Percentiles rank a stretch among this genome's conserved stretches.
phyloP scores from a whole-genome alignment of 805 yeast species.

The Saccharomycopsis capsularis region DNA sequence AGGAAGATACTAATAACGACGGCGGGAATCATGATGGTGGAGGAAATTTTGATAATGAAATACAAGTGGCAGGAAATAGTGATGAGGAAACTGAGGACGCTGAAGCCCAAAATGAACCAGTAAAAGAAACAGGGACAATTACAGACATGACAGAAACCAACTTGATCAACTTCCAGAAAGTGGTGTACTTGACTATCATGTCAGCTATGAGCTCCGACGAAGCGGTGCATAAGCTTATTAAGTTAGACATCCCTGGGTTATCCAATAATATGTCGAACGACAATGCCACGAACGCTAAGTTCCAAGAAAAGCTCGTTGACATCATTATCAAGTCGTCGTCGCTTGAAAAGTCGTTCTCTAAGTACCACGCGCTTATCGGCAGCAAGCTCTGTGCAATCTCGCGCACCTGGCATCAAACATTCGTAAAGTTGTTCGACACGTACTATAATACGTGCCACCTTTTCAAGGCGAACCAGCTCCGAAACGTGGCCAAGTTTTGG shows the following conservation, averaged over 20 bases:
- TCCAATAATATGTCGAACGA: background rate
- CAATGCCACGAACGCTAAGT: constrained; percentile 1
- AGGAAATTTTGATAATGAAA: constrained; percentile 20
- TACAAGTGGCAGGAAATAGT: constrained; percentile 22
- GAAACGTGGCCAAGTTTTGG: constrained; percentile 79
- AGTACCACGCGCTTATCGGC: constrained; percentile 72
- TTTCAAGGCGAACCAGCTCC: constrained; percentile 61
- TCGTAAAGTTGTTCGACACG: constrained; percentile 44
- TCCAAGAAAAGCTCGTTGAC: constrained; percentile 19
- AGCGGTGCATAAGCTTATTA: constrained; percentile 78
- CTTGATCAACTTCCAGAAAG: constrained; percentile 59
- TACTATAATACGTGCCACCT: constrained; percentile 56
- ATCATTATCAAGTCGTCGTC: constrained; percentile 41
- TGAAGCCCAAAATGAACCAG: constrained; percentile 2
- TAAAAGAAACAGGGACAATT: constrained; percentile 27
- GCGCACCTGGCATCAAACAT: constrained; percentile 50
- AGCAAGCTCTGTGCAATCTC: constrained; percentile 52
- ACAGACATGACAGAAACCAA: constrained; percentile 66
- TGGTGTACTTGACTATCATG: constrained; percentile 75
- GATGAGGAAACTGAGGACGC: constrained; percentile 22
- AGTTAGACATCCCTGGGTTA: constrained; percentile 29
- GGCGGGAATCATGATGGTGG: constrained; percentile 21
- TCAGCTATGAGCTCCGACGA: constrained; percentile 90
- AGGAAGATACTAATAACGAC: background rate
- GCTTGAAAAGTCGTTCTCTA: constrained; percentile 81